Percentiles rank a stretch among this genome's conserved stretches.
Evolutionary conservation across 1,139 yeast species (phyloP).

Genomic region (Hyphopichia buzzinii): DNA sequence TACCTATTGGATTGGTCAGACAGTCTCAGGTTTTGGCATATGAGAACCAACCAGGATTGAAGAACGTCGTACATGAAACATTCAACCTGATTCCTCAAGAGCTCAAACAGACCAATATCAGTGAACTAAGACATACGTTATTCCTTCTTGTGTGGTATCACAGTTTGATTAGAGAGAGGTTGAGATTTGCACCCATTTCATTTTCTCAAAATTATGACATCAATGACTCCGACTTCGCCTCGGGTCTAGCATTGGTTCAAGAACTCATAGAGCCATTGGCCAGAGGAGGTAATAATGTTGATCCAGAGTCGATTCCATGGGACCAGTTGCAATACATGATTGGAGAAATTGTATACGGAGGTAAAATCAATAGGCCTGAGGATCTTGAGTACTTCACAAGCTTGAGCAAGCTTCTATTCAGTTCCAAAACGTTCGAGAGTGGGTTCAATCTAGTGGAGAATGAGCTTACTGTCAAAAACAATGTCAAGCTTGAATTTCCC

Average conservation of each 20-base stretch:
- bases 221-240: conserved; percentile 70
- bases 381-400: conserved; percentile 39
- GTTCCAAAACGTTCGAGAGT: conserved; percentile 21
- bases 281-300: conserved; percentile 32
- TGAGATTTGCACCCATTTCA: conserved; percentile 61
- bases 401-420: conserved; percentile 27
- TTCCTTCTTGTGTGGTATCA: conserved; percentile 72
- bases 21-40: conserved; percentile 51
- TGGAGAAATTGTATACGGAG: conserved; percentile 67
- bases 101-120: conserved; percentile 26
- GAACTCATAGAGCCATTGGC: conserved; percentile 30
- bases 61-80: conserved; percentile 44
- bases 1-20: conserved; percentile 55
- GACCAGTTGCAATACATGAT: conserved; percentile 47
- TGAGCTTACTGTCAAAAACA: conserved; percentile 14
- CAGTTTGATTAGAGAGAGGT: conserved; percentile 56
- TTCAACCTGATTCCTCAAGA: conserved; percentile 27
- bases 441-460: conserved; percentile 33
- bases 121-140: conserved; percentile 47
- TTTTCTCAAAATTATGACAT: conserved; percentile 64
- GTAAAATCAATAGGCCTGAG: conserved; percentile 52
- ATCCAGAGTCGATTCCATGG: conserved; percentile 60
- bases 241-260: conserved; percentile 46
- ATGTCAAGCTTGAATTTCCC: conserved; percentile 38
- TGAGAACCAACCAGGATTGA: conserved; percentile 65